phyloP scores from a whole-genome alignment of 345 rosid species.

The Linum usitatissimum region DNA sequence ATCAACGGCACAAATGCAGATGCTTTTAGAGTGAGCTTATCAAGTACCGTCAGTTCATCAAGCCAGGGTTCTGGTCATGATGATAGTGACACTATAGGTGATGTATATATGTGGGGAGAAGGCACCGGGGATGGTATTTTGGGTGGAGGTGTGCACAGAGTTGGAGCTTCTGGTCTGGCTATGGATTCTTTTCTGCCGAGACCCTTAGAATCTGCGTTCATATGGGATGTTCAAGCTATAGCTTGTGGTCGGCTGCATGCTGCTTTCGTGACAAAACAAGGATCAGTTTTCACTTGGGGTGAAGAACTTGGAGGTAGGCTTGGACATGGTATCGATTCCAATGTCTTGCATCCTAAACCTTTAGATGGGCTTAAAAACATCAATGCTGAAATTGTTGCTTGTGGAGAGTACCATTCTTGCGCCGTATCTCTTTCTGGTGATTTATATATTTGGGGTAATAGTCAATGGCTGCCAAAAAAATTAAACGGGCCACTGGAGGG shows the following conservation, averaged over 20 bases:
- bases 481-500: conserved; percentile 7
- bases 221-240: conserved; percentile 2
- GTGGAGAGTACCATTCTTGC: conserved; percentile 9
- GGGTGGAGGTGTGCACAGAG: conserved; percentile 1
- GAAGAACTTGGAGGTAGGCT: conserved; percentile 6
- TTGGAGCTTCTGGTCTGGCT: neutral
- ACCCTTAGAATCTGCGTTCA: conserved; percentile 2
- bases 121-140: neutral
- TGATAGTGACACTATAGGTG: neutral
- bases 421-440: conserved; percentile 7
- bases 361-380: conserved; percentile 3
- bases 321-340: conserved; percentile 5
- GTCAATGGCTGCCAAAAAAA: conserved; percentile 5
- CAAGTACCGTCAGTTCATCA: conserved; percentile 1
- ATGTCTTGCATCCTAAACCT: conserved; percentile 5
- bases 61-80: conserved; percentile 6
- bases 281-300: conserved; percentile 2
- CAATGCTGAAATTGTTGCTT: neutral
- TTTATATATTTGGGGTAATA: no score
- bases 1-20: neutral
- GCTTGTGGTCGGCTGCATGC: conserved; percentile 9
- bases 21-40: conserved; percentile 2
- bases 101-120: conserved; percentile 3
- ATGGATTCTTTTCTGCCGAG: conserved; percentile 4
- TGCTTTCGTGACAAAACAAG: conserved; percentile 5